Conservation (phyloP, 768 basidiomycete genomes). For the Kwoniella sp. region DNA sequence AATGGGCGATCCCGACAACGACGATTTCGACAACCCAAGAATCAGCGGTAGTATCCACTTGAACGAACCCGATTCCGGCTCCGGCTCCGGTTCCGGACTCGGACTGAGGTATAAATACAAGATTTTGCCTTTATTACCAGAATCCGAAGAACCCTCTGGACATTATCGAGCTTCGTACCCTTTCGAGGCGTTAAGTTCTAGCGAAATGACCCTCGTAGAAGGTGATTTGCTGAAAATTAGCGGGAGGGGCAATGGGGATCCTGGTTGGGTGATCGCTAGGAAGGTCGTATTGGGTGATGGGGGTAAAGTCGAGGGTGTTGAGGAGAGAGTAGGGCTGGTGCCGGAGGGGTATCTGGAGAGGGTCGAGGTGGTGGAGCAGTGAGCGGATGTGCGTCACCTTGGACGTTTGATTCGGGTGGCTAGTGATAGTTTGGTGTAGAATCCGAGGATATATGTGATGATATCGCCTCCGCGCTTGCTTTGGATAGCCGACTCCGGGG, state of each 20-base stretch:
- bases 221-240: conserved; percentile 43
- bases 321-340: conserved; percentile 29
- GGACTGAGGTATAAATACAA: conserved; percentile 13
- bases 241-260: conserved; percentile 47
- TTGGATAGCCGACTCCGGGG: too few species aligned
- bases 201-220: conserved; percentile 42
- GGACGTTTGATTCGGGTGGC: too few species aligned
- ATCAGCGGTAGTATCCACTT: background rate
- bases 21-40: background rate
- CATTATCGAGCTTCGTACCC: conserved; percentile 42
- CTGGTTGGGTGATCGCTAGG: conserved; percentile 48
- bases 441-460: too few species aligned
- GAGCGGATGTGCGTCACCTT: too few species aligned
- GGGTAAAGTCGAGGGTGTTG: conserved; percentile 14
- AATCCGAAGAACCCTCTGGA: conserved; percentile 32
- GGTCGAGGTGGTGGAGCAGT: conserved; percentile 12
- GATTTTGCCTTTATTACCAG: conserved; percentile 9
- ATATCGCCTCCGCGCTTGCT: too few species aligned
- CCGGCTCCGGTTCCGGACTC: too few species aligned
- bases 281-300: conserved; percentile 5
- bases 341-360: conserved; percentile 36
- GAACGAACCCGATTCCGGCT: conserved; percentile 1
- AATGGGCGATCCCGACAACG: background rate
- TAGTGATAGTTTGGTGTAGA: too few species aligned
- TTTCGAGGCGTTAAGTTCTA: conserved; percentile 40